Percentiles rank a stretch among this genome's conserved stretches.
Evolutionary conservation across 257 asterid species (phyloP).

Genomic region (Gynochthodes officinalis): DNA sequence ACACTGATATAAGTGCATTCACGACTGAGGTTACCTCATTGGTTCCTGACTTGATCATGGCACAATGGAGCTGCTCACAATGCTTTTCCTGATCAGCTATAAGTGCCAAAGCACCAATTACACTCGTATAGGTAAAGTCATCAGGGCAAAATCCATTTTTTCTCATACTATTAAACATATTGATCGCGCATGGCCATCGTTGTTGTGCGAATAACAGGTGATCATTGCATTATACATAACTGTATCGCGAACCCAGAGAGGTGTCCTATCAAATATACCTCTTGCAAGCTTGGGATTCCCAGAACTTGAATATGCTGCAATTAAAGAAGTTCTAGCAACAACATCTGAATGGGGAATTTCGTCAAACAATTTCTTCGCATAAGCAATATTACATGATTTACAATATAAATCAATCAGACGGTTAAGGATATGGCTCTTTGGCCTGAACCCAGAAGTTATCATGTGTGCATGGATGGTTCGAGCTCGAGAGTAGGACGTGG

Average conservation of each 20-base stretch:
- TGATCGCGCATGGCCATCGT: slow-evolving; percentile 12
- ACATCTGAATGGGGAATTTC: slow-evolving; percentile 14
- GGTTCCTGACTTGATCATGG: slow-evolving; percentile 10
- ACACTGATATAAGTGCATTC: slow-evolving; percentile 4
- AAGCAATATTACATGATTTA: neutral
- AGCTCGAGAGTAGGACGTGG: neutral
- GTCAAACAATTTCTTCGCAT: slow-evolving; percentile 15
- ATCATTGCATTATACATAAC: slow-evolving; percentile 14
- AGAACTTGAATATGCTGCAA: slow-evolving; percentile 8
- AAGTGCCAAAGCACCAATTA: neutral
- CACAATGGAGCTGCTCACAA: slow-evolving; percentile 13
- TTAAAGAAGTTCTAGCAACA: slow-evolving; percentile 8
- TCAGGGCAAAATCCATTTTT: slow-evolving; percentile 1
- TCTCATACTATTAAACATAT: slow-evolving; percentile 1
- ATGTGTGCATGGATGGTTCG: slow-evolving; percentile 8
- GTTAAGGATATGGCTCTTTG: slow-evolving; percentile 13
- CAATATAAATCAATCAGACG: neutral
- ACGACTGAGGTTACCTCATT: neutral
- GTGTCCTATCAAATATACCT: slow-evolving; percentile 2
- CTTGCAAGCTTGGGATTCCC: slow-evolving; percentile 12
- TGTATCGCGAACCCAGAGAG: slow-evolving; percentile 1
- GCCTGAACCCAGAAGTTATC: slow-evolving; percentile 14
- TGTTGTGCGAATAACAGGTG: slow-evolving; percentile 13
- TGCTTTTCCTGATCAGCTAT: slow-evolving; percentile 12
- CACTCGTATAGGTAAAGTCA: slow-evolving; percentile 9